Conservation (phyloP, 2,329 filamentous ascomycete genomes). For the Xylaria sp. region DNA sequence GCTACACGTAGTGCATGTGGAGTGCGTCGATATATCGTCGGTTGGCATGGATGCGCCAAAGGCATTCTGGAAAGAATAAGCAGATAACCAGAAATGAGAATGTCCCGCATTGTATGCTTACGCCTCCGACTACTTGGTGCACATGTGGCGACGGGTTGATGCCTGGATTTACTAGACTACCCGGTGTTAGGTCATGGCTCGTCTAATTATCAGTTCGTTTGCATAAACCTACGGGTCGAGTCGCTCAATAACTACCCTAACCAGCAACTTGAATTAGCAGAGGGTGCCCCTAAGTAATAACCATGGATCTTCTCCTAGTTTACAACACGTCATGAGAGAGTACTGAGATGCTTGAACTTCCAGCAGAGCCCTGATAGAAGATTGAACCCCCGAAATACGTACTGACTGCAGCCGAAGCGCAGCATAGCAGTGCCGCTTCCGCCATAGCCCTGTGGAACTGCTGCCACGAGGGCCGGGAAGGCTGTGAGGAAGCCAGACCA, state of each 20-base stretch:
- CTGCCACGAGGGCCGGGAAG: constrained; percentile 27
- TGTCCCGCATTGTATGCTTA: neutral
- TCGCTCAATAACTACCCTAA: constrained; percentile 34
- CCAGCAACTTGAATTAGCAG: constrained; percentile 32
- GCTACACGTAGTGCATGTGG: constrained; percentile 42
- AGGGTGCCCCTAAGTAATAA: neutral
- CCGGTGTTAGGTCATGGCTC: neutral
- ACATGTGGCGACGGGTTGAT: constrained; percentile 30
- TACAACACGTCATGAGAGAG: neutral
- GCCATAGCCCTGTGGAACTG: constrained; percentile 31
- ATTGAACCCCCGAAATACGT: neutral
- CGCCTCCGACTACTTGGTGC: constrained; percentile 32
- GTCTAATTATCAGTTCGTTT: neutral
- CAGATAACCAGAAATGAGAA: constrained; percentile 11
- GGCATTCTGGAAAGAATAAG: constrained; percentile 35
- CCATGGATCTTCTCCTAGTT: neutral
- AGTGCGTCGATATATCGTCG: constrained; percentile 27
- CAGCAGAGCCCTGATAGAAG: neutral
- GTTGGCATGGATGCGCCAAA: constrained; percentile 29
- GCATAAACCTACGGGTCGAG: constrained; percentile 27
- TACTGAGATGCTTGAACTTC: neutral
- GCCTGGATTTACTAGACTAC: constrained; percentile 31
- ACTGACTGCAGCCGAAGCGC: constrained; percentile 36
- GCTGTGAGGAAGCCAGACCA: constrained; percentile 25
- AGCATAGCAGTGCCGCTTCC: constrained; percentile 32